Base-by-base conservation (phyloP, 345 rosid genomes). In the Triadica sebifera region DNA sequence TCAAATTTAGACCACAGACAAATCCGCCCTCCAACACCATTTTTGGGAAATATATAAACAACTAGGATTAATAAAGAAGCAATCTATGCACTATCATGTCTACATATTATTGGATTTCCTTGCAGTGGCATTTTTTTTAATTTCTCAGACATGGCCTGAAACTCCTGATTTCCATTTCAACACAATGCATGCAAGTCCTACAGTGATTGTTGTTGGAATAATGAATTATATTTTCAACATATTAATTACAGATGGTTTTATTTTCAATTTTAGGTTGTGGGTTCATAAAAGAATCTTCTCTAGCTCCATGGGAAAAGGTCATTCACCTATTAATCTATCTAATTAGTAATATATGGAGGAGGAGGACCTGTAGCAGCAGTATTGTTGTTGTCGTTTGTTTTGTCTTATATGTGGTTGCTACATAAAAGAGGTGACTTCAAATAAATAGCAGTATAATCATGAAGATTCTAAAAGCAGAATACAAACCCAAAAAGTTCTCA, bases 91-190 rank as follows among this genome's bases (percentile, higher is more conserved):
- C 0, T 50, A 50, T 4, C 17, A 16, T 50, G 34, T 29, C 2
- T 29, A 29, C 34, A 1, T 29, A 29, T 29, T 29, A 29, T 29
- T 29, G 34, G 34, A 29, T 29, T 29, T 29, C 34, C 34, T 29
- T 68, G 20, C 45, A 37, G 50, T 45, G 9, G 43, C 57, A 15
- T 52, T 69, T 5, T 5, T 37, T 37, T 29, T 45, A 19, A 22
- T 19, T 22, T 16, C 61, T 43, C 29, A 25, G 45, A 45, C 64
- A 29, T 29, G 13, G 53, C 38, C 22, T 46, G 25, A 58, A 43
- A 57, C 16, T 29, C 72, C 53, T 43, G 53, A 43, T 2, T 71
- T 29, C 56, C 51, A 2, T 71, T 71, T 43, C 64, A 57, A 57
- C 22, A 59, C 9, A 57, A 55, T 53, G 62, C 29, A 24, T 71